Base-by-base conservation (phyloP, 306 rosid species). In the Casuarina cunninghamiana region DNA sequence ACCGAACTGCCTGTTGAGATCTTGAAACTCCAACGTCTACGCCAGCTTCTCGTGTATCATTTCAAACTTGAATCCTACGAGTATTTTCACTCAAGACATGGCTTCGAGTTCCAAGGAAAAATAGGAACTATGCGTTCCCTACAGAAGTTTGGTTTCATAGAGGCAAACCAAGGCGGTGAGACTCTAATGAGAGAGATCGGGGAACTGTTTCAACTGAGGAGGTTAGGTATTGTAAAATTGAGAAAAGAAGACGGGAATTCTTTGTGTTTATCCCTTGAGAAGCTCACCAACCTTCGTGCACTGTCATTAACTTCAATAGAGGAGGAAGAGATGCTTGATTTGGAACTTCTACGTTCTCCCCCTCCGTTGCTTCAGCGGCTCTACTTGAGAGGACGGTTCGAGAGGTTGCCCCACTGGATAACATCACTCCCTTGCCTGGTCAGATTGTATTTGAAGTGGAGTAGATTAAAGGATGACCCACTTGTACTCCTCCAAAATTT, bases 61-160 rank as follows among this genome's bases (percentile, higher is more conserved):
- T 53, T 54, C 19, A 70, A 73, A 39, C 72, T 78, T 45, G 78
- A 39, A 73, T 72, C 83, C 9, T 83, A 75, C 70, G 79, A 81
- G 62, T 49, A 82, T 45, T 77, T 87, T 67, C 60, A 73, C 69
- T 70, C 86, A 32, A 85, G 83, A 74, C 11, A 41, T 69, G 91
- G 89, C 15, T 81, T 78, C 50, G 81, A 76, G 73, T 38, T 61
- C 38, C 81, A 75, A 63, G 60, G 3, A 15, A 83, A 41, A 26
- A 85, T 88, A 78, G 89, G 89, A 45, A 71, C 60, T 10, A 66
- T 88, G 37, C 63, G 75, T 37, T 85, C 87, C 71, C 79, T 88
- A 17, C 89, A 88, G 49, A 88, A 85, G 82, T 87, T 88, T 62
- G 78, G 91, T 74, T 85, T 85, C 71, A 73, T 85, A 10, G 91